Conservation (phyloP, 805 yeast genomes). For the Zygosaccharomyces pseudorouxii region DNA sequence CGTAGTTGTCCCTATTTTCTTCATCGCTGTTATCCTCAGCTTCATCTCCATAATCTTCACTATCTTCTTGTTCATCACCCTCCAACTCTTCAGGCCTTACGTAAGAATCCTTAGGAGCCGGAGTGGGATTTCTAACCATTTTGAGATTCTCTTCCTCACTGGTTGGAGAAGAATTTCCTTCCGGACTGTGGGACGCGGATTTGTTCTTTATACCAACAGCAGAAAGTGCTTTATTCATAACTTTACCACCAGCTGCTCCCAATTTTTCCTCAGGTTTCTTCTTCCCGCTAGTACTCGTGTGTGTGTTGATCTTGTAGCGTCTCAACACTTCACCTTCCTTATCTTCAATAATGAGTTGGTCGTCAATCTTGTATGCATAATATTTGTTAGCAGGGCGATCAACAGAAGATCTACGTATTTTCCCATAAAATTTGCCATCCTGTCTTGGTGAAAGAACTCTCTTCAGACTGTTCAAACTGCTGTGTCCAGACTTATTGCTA, state of each 20-base stretch:
- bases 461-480: slow-evolving; percentile 33
- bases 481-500: slow-evolving; percentile 23
- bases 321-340: slow-evolving; percentile 89
- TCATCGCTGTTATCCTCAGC: slow-evolving; percentile 20
- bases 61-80: slow-evolving; percentile 25
- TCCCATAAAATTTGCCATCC: slow-evolving; percentile 17
- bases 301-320: slow-evolving; percentile 69
- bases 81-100: slow-evolving; percentile 20
- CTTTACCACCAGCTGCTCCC: slow-evolving; percentile 24
- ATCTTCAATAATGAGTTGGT: slow-evolving; percentile 77
- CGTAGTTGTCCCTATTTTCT: slow-evolving; percentile 20
- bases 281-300: slow-evolving; percentile 21
- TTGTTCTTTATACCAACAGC: slow-evolving; percentile 48
- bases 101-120: slow-evolving; percentile 12
- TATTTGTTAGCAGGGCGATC: slow-evolving; percentile 24
- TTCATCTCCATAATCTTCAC: slow-evolving; percentile 21
- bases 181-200: background rate
- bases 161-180: background rate
- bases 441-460: slow-evolving; percentile 22
- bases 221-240: slow-evolving; percentile 46
- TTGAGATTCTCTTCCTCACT: slow-evolving; percentile 7
- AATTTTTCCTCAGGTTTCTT: slow-evolving; percentile 5
- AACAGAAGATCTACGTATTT: slow-evolving; percentile 11
- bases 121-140: slow-evolving; percentile 19
- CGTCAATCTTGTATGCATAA: slow-evolving; percentile 76